Evolutionary conservation across 78 protist genomes (phyloP).

Genomic region (Dictyostelium purpureum): DNA sequence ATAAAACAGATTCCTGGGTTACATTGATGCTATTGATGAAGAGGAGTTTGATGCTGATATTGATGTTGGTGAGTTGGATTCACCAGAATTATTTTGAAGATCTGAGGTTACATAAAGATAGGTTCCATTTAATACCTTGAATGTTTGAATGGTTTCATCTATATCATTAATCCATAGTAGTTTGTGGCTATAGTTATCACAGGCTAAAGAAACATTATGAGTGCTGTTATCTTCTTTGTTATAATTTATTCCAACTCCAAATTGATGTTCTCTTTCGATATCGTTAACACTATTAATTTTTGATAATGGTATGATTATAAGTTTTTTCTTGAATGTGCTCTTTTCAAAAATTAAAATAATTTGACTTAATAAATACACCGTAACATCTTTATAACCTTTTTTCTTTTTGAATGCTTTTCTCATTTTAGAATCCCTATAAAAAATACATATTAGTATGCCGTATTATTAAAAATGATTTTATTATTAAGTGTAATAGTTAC

Average conservation of each 20-base stretch:
- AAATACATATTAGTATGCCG: background rate
- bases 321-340: background rate
- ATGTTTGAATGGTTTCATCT: constrained; percentile 35
- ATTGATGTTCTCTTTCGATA: constrained; percentile 30
- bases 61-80: too few relatives aligned
- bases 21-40: too few relatives aligned
- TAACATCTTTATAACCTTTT: background rate
- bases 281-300: background rate
- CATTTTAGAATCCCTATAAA: constrained; percentile 7
- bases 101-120: background rate
- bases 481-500: background rate
- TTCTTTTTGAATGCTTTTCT: background rate
- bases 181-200: constrained; percentile 40
- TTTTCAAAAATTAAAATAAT: background rate
- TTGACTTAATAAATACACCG: background rate
- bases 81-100: too few relatives aligned
- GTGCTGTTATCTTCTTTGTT: background rate
- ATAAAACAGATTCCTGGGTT: too few relatives aligned
- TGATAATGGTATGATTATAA: background rate
- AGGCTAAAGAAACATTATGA: background rate
- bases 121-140: background rate
- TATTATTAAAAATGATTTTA: background rate
- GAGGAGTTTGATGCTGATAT: too few relatives aligned
- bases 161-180: constrained; percentile 47
- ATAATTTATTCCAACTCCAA: constrained; percentile 42